Evolutionary conservation across 441 rosid species (phyloP), one percentile per base, ranked within the genome.

Genomic region (Erodium chrysanthum): DNA sequence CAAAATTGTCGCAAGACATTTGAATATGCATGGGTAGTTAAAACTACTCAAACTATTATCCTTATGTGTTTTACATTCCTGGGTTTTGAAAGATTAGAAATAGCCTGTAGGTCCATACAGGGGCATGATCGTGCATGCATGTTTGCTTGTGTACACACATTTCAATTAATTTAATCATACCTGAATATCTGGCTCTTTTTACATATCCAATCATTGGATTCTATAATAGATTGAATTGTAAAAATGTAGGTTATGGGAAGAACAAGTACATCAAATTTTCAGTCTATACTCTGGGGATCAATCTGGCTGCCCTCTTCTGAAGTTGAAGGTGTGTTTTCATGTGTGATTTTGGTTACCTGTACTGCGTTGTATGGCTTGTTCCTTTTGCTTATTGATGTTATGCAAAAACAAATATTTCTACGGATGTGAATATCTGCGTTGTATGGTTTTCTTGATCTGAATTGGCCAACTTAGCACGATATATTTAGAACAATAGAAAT

Each of bases 201-300:
- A 66, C 46, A 64, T 71, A 17, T 20, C 33, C 60, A 50, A 11
- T 21, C 31, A 65, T 22, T 60, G 74, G 61, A 73, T 70, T 61
- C 15, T 60, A 64, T 23, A 48, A 31, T 31, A 67, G 3, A 63
- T 67, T 35, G n/a, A 22, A 61, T 61, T 63, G 63, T 68, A 58
- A 65, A 73, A 37, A 37, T 80, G 54, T 69, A 88, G 95, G 84
- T 70, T 69, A 62, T 88, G 91, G 91, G 84, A 80, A 70, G 85
- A 76, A 69, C 75, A 79, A 73, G 90, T 83, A 37, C 58, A 72
- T 62, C 79, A 63, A 23, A 77, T 81, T 74, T 77, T 81, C 60
- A 68, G 68, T 71, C 77, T 78, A 60, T 76, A 79, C 20, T 46
- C 72, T 23, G 71, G 70, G 66, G 78, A 79, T 40, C 78, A 83